Conservation (phyloP, 164 flowering plant genomes). For the Tetrastigma voinierianum region DNA sequence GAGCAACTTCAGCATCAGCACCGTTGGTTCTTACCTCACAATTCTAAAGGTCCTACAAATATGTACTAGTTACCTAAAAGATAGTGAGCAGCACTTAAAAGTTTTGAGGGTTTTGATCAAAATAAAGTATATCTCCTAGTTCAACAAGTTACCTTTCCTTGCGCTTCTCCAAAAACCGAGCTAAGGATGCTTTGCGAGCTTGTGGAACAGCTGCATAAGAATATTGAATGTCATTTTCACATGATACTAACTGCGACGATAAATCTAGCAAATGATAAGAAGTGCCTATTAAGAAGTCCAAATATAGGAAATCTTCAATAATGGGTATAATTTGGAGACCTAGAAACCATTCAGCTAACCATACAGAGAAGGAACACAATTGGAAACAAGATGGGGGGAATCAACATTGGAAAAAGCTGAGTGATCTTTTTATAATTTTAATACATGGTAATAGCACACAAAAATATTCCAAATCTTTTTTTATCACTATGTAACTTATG, state of each 20-base stretch:
- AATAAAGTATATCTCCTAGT: not conserved
- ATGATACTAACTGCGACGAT: not conserved
- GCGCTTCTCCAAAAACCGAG: conserved; percentile 87
- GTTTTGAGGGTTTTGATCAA: not conserved
- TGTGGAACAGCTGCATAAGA: conserved; percentile 66
- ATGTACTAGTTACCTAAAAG: not conserved
- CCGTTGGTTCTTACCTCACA: not conserved
- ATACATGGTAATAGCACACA: too few species aligned
- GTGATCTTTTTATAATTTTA: too few species aligned
- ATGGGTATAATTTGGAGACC: not conserved
- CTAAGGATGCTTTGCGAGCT: conserved; percentile 87
- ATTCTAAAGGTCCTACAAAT: not conserved
- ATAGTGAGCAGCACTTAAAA: not conserved
- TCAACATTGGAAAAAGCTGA: too few species aligned
- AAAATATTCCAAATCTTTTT: too few species aligned
- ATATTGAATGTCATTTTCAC: not conserved
- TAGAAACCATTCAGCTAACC: not conserved
- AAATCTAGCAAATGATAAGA: not conserved
- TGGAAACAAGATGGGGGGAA: not conserved
- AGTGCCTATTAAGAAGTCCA: not conserved
- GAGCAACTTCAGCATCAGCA: not conserved
- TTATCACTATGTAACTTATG: too few species aligned
- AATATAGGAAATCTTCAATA: not conserved
- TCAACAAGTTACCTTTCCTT: conserved; percentile 66
- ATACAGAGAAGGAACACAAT: not conserved